Conservation (phyloP, 2,329 filamentous ascomycete species). For the Dactylella cylindrospora region DNA sequence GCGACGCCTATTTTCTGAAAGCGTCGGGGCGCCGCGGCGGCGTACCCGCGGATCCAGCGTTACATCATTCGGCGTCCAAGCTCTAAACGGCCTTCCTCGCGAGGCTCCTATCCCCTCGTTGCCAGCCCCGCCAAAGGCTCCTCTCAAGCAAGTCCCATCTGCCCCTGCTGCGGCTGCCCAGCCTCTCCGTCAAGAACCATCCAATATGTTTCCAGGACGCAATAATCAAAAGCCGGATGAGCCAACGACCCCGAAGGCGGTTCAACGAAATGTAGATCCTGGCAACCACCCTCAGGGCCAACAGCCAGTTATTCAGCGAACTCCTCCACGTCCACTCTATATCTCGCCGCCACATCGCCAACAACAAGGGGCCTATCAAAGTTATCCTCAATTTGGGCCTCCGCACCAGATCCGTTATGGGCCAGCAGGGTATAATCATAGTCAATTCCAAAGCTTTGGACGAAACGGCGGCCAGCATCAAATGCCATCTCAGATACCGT, state of each 20-base stretch:
- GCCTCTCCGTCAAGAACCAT: background rate
- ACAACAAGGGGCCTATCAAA: slow-evolving; percentile 5
- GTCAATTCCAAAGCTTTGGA: too few species aligned
- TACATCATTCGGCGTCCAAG: background rate
- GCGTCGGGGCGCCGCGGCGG: background rate
- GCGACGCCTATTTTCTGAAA: background rate
- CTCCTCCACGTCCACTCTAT: slow-evolving; percentile 13
- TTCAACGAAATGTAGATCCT: too few species aligned
- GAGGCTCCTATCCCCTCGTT: background rate
- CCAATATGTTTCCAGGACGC: background rate
- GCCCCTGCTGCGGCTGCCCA: too few species aligned
- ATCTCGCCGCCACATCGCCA: background rate
- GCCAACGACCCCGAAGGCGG: too few species aligned
- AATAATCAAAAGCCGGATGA: background rate
- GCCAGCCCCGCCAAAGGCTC: background rate
- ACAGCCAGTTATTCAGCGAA: too few species aligned
- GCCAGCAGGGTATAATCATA: slow-evolving; percentile 1
- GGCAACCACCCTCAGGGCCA: too few species aligned
- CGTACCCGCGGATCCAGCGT: background rate
- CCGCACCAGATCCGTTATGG: slow-evolving; percentile 4
- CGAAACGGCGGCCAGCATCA: too few species aligned
- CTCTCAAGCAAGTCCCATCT: too few species aligned
- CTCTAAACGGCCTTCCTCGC: background rate
- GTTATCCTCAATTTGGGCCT: background rate
- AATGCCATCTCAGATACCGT: too few species aligned